Evolutionary conservation across 2,329 filamentous ascomycete species (phyloP), one percentile per base, ranked within the genome.

Genomic region (Diaporthe sp.): DNA sequence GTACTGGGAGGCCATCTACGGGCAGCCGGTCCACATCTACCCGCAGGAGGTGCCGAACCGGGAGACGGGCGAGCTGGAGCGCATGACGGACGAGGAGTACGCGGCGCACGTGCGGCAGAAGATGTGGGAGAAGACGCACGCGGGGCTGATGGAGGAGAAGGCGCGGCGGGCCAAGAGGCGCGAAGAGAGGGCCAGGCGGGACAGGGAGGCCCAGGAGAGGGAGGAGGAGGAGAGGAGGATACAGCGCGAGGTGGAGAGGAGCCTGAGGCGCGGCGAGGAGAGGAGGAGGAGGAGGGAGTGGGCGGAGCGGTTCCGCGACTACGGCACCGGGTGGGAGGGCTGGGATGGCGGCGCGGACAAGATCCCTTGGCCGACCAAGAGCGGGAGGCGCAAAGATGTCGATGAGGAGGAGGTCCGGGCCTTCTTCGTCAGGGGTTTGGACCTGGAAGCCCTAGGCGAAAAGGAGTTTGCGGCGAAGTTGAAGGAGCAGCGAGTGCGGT

Each of bases 1-100:
- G 10, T 99, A 97, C 86, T 99, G 97, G 97, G 94, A 98, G 83
- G 91, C 92, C 22, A 94, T 99, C n/a, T 99, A 98, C 84, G 96
- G 95, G 1, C 96, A 98, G 82, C 96, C 97, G 0, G 94, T 98
- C 68, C 95, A 98, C 84, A 90, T 92, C 9, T 98, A 97, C 82
- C 82, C 90, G 0, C 87, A 88, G 0, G 84, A 87, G 68, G 78
- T 81, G 8, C 81, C 84, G 12, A 87, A 85, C 75, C 55, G 55
- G 8, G 84, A 85, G 79, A 84, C 78, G 80, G 89, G 89, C 77
- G 83, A 92, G 80, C 87, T 98, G 17, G 95, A 98, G 83, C 89
- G 89, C 77, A 98, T 98, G 96, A 92, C 89, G 12, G 97, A 98
- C 79, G 96, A 98, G 39, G 94, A 98, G 83, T 99, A 98, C 82